Base-by-base conservation (phyloP, 2,329 filamentous ascomycete genomes). In the Coleophoma cylindrospora region DNA sequence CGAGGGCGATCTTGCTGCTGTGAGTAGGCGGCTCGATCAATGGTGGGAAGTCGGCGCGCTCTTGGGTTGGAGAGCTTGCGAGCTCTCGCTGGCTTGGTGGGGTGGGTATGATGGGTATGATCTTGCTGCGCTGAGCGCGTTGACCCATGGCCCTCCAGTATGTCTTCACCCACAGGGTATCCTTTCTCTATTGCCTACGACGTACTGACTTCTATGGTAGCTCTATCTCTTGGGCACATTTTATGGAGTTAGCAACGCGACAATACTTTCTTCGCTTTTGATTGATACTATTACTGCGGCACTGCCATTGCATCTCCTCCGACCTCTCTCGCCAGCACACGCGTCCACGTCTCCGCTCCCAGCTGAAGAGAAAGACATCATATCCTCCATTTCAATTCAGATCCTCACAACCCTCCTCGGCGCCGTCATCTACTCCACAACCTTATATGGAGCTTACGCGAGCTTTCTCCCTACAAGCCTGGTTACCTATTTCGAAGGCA, bases 201-300 rank as follows among this genome's bases (percentile, higher is more conserved):
- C 14, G 11, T n/a, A 32, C 43, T 44, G 33, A 55, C 34, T 34
- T 43, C 51, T 57, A 58, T 34, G 15, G 27, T 57, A 84, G 81
- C 81, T 87, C 54, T 88, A 87, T 64, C 82, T 96, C 40, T 75
- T 95, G 27, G 75, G 76, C 32, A 83, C 83, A 47, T 96, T 95
- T 73, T 96, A 95, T 76, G 70, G 75, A 34, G 76, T 95, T 57
- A 77, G 79, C 22, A 72, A 79, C 22, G 67, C 73, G 48, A 85
- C 86, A 0, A 76, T 84, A 17, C 61, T 83, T 32, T 71, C 79
- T 37, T 81, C 81, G 34, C 76, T 90, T 46, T 66, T 71, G 34
- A 86, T 92, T 60, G 87, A 91, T 60, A 71, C 87, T 47, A 60
- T 84, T 52, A 81, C 88, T 3, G 81, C 82, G 40, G 83, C 84